phyloP scores from a whole-genome alignment of 192 early-diverging fungal genomes.

The Umbelopsis vinacea region DNA sequence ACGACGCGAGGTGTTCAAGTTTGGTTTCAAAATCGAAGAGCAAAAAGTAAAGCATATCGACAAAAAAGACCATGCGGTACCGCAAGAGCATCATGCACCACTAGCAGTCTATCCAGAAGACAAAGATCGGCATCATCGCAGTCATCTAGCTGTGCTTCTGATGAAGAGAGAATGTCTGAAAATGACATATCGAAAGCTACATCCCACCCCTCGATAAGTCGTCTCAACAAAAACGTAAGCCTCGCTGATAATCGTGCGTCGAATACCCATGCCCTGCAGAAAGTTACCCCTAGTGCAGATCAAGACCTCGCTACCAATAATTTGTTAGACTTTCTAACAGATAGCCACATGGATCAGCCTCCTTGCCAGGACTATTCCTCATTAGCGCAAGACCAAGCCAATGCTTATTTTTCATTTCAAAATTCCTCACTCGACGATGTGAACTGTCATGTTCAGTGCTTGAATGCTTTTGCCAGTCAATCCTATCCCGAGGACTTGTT shows the following conservation, averaged over 20 bases:
- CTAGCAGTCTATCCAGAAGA: neutral
- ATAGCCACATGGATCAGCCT: neutral
- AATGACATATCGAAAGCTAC: neutral
- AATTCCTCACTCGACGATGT: neutral
- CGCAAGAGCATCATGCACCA: neutral
- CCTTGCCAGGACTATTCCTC: neutral
- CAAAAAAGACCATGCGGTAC: neutral
- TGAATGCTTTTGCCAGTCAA: neutral
- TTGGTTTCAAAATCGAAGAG: slow-evolving; percentile 19
- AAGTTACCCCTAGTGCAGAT: neutral
- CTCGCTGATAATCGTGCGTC: neutral
- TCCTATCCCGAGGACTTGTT: neutral
- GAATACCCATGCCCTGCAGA: neutral
- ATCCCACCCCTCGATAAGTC: neutral
- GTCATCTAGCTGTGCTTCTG: neutral
- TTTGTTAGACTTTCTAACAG: neutral
- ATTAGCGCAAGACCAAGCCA: neutral
- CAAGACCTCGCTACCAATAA: neutral
- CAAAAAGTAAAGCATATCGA: neutral
- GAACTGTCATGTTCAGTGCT: neutral
- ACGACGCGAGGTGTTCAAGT: slow-evolving; percentile 12
- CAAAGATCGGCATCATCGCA: neutral
- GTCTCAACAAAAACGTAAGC: neutral
- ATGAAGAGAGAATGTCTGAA: neutral
- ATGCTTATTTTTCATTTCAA: neutral